Percentiles rank a stretch among this genome's conserved stretches.
These are phyloP conservation scores for Smittium mucronatum DNA, from an alignment of 371 early-diverging fungal species.

Conservation along the genomic window DNA sequence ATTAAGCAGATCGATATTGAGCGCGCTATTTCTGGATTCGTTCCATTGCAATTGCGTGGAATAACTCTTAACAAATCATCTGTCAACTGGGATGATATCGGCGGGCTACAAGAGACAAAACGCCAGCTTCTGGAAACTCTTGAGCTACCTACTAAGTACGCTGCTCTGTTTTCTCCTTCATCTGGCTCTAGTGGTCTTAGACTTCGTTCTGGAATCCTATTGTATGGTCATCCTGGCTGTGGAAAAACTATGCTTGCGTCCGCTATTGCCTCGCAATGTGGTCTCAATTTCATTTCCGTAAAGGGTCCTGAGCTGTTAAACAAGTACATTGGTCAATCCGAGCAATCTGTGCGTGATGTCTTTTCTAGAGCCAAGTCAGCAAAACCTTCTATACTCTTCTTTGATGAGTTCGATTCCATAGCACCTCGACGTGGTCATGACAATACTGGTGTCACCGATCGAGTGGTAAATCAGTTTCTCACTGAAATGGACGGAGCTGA, in stretches of 20 bases:
- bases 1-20: slow-evolving; percentile 51
- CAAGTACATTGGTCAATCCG: slow-evolving; percentile 97
- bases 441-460: slow-evolving; percentile 97
- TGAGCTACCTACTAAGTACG: slow-evolving; percentile 90
- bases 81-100: slow-evolving; percentile 80
- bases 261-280: slow-evolving; percentile 67
- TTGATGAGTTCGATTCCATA: slow-evolving; percentile 99
- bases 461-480: slow-evolving; percentile 97
- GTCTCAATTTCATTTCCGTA: slow-evolving; percentile 1
- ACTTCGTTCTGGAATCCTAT: slow-evolving; percentile 82
- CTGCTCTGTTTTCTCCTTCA: slow-evolving; percentile 74
- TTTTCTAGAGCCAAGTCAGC: slow-evolving; percentile 95
- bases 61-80: slow-evolving; percentile 63
- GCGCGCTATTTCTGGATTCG: slow-evolving; percentile 61
- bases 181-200: slow-evolving; percentile 96
- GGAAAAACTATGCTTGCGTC: slow-evolving; percentile 99
- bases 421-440: slow-evolving; percentile 91
- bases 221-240: slow-evolving; percentile 95
- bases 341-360: slow-evolving; percentile 96
- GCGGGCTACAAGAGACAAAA: slow-evolving; percentile 72
- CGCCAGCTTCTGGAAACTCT: slow-evolving; percentile 74
- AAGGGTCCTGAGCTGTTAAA: slow-evolving; percentile 11
- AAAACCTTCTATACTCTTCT: slow-evolving; percentile 95
- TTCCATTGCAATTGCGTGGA: slow-evolving; percentile 68
- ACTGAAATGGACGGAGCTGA: slow-evolving; percentile 99